Evolutionary conservation across 805 yeast species (phyloP).

Genomic region (Pachysolen tannophilus): DNA sequence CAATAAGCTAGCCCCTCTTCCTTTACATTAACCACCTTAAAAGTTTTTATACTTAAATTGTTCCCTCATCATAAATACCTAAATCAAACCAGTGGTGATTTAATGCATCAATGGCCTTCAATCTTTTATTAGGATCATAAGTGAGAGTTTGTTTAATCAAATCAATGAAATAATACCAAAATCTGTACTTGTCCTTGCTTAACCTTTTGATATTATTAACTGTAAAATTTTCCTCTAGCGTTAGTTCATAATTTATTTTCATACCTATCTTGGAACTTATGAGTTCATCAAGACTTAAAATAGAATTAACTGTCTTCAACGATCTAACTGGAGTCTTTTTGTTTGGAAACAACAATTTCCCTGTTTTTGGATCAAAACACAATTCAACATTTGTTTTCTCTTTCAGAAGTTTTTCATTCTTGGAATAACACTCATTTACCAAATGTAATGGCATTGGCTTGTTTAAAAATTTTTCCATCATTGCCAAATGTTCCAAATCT

Average conservation of each 20-base stretch:
- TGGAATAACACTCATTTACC: constrained; percentile 22
- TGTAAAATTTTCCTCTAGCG: constrained; percentile 16
- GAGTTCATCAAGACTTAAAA: constrained; percentile 18
- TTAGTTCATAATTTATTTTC: constrained; percentile 14
- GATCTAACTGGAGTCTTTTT: constrained; percentile 26
- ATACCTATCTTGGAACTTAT: constrained; percentile 23
- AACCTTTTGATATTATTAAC: constrained; percentile 13
- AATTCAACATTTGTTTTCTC: constrained; percentile 14
- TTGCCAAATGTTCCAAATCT: constrained; percentile 86
- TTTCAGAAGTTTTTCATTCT: constrained; percentile 14
- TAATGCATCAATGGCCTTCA: constrained; percentile 47
- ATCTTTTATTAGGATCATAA: constrained; percentile 42
- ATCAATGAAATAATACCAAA: constrained; percentile 74
- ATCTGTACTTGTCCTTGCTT: constrained; percentile 57
- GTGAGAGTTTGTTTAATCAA: constrained; percentile 39
- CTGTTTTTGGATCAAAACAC: constrained; percentile 22
- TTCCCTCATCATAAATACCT: constrained; percentile 52
- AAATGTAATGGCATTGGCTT: constrained; percentile 34
- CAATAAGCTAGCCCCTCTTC: no score
- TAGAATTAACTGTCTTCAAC: constrained; percentile 26
- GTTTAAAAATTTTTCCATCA: constrained; percentile 81
- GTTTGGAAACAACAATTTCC: constrained; percentile 26
- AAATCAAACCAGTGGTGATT: constrained; percentile 69
- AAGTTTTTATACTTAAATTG: no score
- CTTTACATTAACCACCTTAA: no score